Conservation (phyloP, 1,284 basidiomycete species). For the Pterula multifida region DNA sequence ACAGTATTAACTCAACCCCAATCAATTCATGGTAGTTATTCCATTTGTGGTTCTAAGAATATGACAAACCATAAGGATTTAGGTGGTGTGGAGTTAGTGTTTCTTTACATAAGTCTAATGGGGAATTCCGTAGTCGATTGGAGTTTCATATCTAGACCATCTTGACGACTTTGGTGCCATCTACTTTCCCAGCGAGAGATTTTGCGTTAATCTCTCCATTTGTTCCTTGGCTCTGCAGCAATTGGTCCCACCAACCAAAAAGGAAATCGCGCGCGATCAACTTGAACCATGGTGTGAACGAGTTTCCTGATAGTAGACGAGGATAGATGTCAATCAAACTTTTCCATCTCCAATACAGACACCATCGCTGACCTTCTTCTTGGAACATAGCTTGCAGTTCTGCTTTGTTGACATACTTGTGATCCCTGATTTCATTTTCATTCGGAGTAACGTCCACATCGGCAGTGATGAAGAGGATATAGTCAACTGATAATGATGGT, state of each 20-base stretch:
- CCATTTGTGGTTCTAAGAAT: too few relatives aligned
- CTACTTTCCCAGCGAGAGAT: conserved; percentile 54
- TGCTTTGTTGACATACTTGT: conserved; percentile 84
- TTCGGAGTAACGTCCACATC: conserved; percentile 83
- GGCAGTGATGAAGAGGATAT: conserved; percentile 91
- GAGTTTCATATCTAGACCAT: conserved; percentile 34
- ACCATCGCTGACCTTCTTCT: conserved; percentile 45
- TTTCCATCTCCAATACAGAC: conserved; percentile 8
- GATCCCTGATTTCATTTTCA: conserved; percentile 84
- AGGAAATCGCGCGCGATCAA: conserved; percentile 95
- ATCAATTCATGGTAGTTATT: too few relatives aligned
- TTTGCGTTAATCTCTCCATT: conserved; percentile 58
- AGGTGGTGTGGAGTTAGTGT: too few relatives aligned
- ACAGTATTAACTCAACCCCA: too few relatives aligned
- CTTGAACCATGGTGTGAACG: conserved; percentile 99
- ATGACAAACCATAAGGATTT: too few relatives aligned
- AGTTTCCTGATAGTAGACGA: conserved; percentile 51
- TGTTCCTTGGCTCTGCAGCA: conserved; percentile 49
- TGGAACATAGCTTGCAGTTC: conserved; percentile 90
- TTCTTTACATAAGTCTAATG: too few relatives aligned
- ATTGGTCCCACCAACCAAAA: conserved; percentile 97
- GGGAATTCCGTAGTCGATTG: too few relatives aligned
- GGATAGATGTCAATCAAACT: conserved; percentile 7
- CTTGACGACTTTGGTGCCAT: conserved; percentile 67
- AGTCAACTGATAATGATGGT: conserved; percentile 63